Evolutionary conservation across 192 early-diverging fungal genomes (phyloP).

Genomic region (Dimargaris cristalligena): DNA sequence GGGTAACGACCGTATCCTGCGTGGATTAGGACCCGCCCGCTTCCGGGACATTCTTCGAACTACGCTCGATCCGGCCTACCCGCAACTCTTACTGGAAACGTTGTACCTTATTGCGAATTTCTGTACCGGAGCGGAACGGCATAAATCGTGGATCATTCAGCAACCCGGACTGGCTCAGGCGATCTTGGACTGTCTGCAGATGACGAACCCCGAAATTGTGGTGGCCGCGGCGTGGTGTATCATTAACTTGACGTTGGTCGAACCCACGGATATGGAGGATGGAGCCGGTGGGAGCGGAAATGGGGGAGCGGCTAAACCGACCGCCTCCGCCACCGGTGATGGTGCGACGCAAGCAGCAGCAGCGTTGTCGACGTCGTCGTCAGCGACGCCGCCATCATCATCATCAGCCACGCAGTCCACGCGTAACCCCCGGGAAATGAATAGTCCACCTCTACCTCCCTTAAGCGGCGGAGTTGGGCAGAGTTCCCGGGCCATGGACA

Average conservation of each 20-base stretch:
- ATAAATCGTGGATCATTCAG: background rate
- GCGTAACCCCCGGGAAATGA: background rate
- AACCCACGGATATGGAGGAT: background rate
- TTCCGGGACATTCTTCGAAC: background rate
- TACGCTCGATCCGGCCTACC: background rate
- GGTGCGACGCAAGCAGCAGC: no score
- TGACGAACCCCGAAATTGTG: background rate
- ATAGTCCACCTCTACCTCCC: no score
- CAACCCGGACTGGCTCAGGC: background rate
- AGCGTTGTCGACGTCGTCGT: no score
- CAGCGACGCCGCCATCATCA: no score
- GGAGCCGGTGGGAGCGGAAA: background rate
- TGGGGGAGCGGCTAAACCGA: no score
- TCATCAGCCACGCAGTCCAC: background rate
- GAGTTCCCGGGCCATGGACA: no score
- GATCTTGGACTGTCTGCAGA: background rate
- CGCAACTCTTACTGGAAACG: background rate
- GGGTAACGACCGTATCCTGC: background rate
- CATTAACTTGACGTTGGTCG: background rate
- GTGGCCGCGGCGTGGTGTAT: conserved; percentile 2
- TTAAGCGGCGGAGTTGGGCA: no score
- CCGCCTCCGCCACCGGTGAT: no score
- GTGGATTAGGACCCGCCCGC: background rate
- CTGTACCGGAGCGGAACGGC: background rate
- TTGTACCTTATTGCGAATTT: conserved; percentile 8